Evolutionary conservation across 257 asterid genomes (phyloP).

Genomic region (Penstemon eatonii): DNA sequence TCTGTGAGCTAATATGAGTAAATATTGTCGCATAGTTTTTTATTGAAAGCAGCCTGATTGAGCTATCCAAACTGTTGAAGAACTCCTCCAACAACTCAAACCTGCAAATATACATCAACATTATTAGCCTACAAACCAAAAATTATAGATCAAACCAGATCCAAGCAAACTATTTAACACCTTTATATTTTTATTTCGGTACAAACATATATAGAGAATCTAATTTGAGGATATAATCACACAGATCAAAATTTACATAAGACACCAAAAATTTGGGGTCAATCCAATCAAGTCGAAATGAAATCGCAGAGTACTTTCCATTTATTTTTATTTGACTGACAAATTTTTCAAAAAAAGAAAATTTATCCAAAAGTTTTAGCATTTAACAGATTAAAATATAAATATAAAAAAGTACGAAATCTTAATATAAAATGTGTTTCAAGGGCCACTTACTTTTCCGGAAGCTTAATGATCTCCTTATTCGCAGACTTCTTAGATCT

Average conservation of each 20-base stretch:
- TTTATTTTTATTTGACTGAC: neutral
- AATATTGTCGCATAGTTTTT: slow-evolving; percentile 57
- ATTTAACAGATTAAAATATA: neutral
- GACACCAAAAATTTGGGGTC: neutral
- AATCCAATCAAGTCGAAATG: neutral
- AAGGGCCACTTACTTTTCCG: slow-evolving; percentile 59
- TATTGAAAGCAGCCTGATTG: slow-evolving; percentile 63
- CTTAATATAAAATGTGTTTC: neutral
- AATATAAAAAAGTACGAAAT: neutral
- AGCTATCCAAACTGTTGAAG: slow-evolving; percentile 70
- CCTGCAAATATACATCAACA: slow-evolving; percentile 44
- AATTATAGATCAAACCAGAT: neutral
- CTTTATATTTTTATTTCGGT: too few relatives aligned
- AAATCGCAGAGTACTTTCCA: too few relatives aligned
- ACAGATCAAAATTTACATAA: neutral
- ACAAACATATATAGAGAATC: neutral
- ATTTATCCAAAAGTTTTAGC: too few relatives aligned
- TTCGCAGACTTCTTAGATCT: slow-evolving; percentile 39
- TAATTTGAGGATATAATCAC: neutral
- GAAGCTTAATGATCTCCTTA: slow-evolving; percentile 39
- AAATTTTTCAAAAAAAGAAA: neutral
- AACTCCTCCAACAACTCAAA: slow-evolving; percentile 69
- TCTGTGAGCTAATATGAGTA: slow-evolving; percentile 57
- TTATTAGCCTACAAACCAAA: neutral
- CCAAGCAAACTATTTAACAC: neutral